Evolutionary conservation across 2,329 filamentous ascomycete species (phyloP), one percentile per base, ranked within the genome.

Genomic region (Aspergillus fischeri): DNA sequence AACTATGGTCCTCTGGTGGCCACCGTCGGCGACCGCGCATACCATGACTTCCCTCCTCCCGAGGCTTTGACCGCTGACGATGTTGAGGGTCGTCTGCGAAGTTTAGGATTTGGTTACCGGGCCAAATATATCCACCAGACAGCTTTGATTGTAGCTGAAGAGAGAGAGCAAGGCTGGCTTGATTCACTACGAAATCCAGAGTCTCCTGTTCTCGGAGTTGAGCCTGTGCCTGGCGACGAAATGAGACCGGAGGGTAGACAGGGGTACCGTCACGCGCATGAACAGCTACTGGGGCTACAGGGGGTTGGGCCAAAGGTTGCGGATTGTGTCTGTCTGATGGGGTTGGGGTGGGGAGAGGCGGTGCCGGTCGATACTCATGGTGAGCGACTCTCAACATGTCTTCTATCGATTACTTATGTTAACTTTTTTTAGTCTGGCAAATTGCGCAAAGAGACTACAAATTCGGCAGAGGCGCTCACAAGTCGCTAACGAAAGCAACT

Each of bases 251-350:
- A 81, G 67, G 77, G 81, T 53, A 74, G 83, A 60, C 81, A 83
- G 63, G 90, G 86, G 3, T 97, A 95, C 73, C 86, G 86, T 48
- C 79, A 83, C 52, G 93, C 94, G 0, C 94, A 97, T 67, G 86
- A 90, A 58, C 83, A 89, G 63, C 80, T 99, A 2, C 80, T 97
- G 1, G 77, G 82, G 5, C 80, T 99, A 24, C 86, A 92, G 56
- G 94, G 94, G 1, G 95, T 99, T 5, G 94, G 94, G 0, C 94
- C 95, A 0, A 99, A 99, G 73, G 94, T 99, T 0, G 90, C 94
- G 5, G 95, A 99, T 72, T 99, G 95, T 70, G 92, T 97, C 7
- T 96, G 90, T 70, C 78, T 99, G 21, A 97, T 99, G 89, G 95
- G 95, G 0, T 77, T 99, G 14, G 93, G 92, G 28, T 99, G 95